These are phyloP conservation scores for Flaveria brownii DNA, from an alignment of 129 eudicot genomes.

Conservation along the genomic window DNA sequence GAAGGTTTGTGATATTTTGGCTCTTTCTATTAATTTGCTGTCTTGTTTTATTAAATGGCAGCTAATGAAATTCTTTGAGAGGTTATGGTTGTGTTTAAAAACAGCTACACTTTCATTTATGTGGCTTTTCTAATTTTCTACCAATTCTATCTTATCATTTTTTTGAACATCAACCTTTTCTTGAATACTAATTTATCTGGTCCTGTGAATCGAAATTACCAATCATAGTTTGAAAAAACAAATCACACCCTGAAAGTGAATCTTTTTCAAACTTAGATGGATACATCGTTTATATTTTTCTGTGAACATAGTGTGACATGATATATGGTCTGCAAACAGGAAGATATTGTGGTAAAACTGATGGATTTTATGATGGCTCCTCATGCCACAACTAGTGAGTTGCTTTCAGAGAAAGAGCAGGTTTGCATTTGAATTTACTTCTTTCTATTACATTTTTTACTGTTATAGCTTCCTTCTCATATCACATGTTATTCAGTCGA, in stretches of 20 bases:
- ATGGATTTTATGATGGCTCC: constrained; percentile 82
- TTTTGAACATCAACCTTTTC: background rate
- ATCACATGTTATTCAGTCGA: constrained; percentile 45
- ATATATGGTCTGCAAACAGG: constrained; percentile 48
- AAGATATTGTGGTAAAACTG: constrained; percentile 78
- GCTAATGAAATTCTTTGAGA: background rate
- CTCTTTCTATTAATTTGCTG: background rate
- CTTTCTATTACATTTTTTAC: background rate
- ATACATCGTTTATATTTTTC: background rate
- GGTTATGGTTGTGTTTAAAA: background rate
- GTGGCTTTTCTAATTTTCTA: background rate
- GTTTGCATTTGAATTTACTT: constrained; percentile 35
- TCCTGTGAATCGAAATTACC: background rate
- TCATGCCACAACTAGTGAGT: constrained; percentile 69
- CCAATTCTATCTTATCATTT: background rate
- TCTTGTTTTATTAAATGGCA: constrained; percentile 1
- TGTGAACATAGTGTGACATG: constrained; percentile 21
- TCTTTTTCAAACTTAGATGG: background rate
- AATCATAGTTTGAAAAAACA: background rate
- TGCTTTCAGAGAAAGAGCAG: constrained; percentile 87
- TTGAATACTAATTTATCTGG: background rate
- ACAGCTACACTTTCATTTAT: background rate
- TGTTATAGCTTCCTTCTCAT: constrained; percentile 5
- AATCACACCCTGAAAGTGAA: background rate
- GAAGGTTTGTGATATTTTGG: constrained; percentile 56